Evolutionary conservation across 2,329 filamentous ascomycete species (phyloP).

Genomic region (Ophiocordyceps camponoti-saundersi): DNA sequence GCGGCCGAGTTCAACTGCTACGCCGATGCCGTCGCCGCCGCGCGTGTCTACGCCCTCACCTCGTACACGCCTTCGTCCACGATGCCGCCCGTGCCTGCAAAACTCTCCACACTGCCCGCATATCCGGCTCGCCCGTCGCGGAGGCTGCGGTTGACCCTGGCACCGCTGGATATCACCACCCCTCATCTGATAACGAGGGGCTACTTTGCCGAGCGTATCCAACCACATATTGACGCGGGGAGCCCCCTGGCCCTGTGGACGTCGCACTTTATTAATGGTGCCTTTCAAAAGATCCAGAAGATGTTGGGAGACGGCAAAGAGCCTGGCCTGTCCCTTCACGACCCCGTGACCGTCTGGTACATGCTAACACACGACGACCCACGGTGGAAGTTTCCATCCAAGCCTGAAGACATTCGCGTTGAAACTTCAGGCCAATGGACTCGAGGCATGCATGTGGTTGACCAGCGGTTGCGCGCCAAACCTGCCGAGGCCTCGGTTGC

Average conservation of each 20-base stretch:
- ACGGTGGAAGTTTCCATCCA: conserved; percentile 36
- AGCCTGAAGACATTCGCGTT: conserved; percentile 68
- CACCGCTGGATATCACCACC: conserved; percentile 63
- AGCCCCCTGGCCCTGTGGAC: conserved; percentile 63
- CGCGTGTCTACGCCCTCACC: conserved; percentile 61
- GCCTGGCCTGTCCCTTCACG: conserved; percentile 52
- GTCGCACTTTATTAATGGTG: conserved; percentile 52
- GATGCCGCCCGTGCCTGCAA: conserved; percentile 51
- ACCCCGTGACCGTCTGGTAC: conserved; percentile 69
- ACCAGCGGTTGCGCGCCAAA: conserved; percentile 46
- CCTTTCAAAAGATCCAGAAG: conserved; percentile 49
- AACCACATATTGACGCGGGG: conserved; percentile 37
- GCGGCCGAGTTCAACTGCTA: conserved; percentile 92
- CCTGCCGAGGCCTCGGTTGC: conserved; percentile 24
- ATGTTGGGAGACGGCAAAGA: conserved; percentile 41
- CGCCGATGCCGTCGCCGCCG: conserved; percentile 66
- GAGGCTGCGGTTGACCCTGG: conserved; percentile 49
- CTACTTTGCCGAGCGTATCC: conserved; percentile 40
- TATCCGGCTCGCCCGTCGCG: conserved; percentile 50
- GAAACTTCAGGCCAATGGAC: conserved; percentile 93
- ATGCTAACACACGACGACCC: conserved; percentile 44
- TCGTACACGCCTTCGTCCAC: conserved; percentile 59
- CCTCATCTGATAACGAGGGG: conserved; percentile 46
- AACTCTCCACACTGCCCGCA: conserved; percentile 30
- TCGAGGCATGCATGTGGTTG: conserved; percentile 73